Base-by-base conservation (phyloP, 1,139 yeast species). In the Starmera stellimalicola region DNA sequence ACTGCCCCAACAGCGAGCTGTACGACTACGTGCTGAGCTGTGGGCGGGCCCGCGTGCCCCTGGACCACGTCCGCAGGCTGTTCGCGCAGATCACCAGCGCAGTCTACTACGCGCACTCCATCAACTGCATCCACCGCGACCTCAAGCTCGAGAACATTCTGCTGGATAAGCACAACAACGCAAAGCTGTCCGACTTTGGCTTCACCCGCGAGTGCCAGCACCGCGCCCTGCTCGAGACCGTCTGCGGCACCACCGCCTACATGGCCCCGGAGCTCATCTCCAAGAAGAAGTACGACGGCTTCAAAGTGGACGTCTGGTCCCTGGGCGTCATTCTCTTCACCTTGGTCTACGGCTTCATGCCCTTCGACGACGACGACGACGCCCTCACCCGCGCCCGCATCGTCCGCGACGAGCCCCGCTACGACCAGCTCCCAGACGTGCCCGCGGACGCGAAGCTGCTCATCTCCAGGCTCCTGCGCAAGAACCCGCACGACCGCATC, bases 221-320 rank as follows among this genome's bases (percentile, higher is more conserved):
- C 34, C 65, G 62, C 41, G 70, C 58, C n/a, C 60, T 77, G 34
- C 58, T 91, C 29, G 82, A 82, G 31, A 91, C 96, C 0, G 68
- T 87, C 2, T 91, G 98, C 57, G 98, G 98, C 3, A 91, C 98
- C 0, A 76, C 88, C 0, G 94, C 87, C 6, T 91, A 91, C 52
- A 87, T 88, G 95, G 96, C 98, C 0, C 98, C 98, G 0, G 98
- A 91, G 51, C 63, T 91, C 47, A 63, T 87, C 26, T 62, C 67
- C 36, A 70, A 73, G 41, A 69, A 71, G 37, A 77, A 74, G 36
- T 91, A 91, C 52, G 76, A 77, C 27, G 98, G 97, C 1, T 77
- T 81, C 48, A 73, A 80, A 38, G 70, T 79, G 6, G 98, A 91
- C 54, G 74, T 83, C 3, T 91, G 98, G 98, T 77, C 96, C 0